A percentile compares a stretch with the other conserved stretches of the same genome.
These are phyloP conservation scores for Pestalotiopsis sp. DNA, from an alignment of 2,329 filamentous ascomycete genomes.

Conservation along the genomic window DNA sequence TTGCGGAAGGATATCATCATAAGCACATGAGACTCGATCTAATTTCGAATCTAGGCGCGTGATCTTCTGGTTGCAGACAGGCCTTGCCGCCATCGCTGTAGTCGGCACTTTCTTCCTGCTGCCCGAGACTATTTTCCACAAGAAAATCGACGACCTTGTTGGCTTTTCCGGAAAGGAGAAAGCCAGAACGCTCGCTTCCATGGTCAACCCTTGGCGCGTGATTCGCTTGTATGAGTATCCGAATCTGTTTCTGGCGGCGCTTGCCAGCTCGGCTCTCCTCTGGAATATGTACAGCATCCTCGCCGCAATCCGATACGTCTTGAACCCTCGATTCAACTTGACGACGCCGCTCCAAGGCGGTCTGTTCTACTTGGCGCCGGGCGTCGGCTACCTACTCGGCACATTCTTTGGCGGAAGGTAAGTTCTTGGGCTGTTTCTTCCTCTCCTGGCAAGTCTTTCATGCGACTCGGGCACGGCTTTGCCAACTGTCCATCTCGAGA, in stretches of 20 bases:
- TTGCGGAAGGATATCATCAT: not conserved
- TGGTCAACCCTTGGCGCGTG: constrained; percentile 69
- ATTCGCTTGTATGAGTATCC: constrained; percentile 67
- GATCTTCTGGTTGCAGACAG: constrained; percentile 79
- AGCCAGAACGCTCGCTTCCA: constrained; percentile 56
- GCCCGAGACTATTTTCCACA: constrained; percentile 72
- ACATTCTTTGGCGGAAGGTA: constrained; percentile 62
- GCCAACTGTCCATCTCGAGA: too few species aligned
- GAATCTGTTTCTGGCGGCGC: constrained; percentile 63
- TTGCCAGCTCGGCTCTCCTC: constrained; percentile 65
- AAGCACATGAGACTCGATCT: not conserved
- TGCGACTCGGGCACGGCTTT: too few species aligned
- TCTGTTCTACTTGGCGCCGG: constrained; percentile 71
- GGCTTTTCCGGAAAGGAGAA: constrained; percentile 54
- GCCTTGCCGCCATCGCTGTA: constrained; percentile 62
- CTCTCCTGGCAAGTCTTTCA: too few species aligned
- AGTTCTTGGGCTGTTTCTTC: too few species aligned
- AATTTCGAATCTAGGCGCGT: constrained; percentile 48
- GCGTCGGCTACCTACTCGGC: constrained; percentile 65
- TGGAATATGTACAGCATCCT: constrained; percentile 71
- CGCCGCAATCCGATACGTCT: constrained; percentile 65
- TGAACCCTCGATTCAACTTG: constrained; percentile 71
- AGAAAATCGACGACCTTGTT: constrained; percentile 62
- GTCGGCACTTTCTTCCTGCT: constrained; percentile 67
- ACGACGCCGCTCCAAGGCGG: constrained; percentile 63